Base-by-base conservation (phyloP, 2,329 filamentous ascomycete species). In the Hymenoscyphus fructigenus region DNA sequence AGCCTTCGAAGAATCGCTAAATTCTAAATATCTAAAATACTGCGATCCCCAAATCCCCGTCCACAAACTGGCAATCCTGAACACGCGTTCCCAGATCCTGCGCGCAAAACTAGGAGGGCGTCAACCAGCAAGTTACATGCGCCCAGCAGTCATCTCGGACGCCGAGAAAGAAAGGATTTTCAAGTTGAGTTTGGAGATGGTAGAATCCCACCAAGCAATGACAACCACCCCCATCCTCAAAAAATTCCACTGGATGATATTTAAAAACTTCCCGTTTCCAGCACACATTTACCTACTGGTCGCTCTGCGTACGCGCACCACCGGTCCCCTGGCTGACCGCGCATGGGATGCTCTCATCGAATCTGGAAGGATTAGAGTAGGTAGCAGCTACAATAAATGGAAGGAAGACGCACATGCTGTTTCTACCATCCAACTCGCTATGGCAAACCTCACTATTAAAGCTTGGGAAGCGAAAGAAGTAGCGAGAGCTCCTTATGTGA, bases 21-120 rank as follows among this genome's bases (percentile, higher is more conserved):
- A 80, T 62, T 69, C 75, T 55, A 77, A 76, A 38, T 80, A 77
- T 55, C 65, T 80, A 5, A 72, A 76, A 14, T 77, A 78, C 62
- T 79, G 77, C 69, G 77, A 81, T 64, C 72, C 76, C 5, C 69
- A 75, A 1, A 71, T 76, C 6, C 78, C 78, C 0, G 44, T 79
- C 0, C 78, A 81, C 60, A 9, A 66, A 65, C 38, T 74, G 41
- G 66, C 72, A 1, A 68, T 62, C 1, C 59, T 71, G 15, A 69
- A 70, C 57, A 61, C 65, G 1, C 59, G 59, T 2, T 56, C 59
- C 1, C 38, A 58, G 1, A 66, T 70, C 9, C 57, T 62, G 7
- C 73, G 71, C 57, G 63, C 73, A 5, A 67, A 67, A 34, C 67
- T 75, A 23, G 66, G 69, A 29, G 66, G 64, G 10, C 63, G 67